Base-by-base conservation (phyloP, 192 early-diverging fungal genomes). In the Coemansia sp. region DNA sequence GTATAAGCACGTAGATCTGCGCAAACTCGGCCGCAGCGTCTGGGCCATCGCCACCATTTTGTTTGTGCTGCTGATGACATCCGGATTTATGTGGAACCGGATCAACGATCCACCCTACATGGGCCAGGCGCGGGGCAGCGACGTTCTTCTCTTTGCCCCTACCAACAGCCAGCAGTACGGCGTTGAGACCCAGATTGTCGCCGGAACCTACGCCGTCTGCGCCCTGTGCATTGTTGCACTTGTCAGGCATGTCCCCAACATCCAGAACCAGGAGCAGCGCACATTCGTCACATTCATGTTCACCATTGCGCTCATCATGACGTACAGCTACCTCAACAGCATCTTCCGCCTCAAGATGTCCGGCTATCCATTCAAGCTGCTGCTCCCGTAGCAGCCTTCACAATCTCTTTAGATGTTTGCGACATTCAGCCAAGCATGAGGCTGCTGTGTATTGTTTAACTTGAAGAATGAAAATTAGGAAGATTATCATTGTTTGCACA, bases 21-120 rank as follows among this genome's bases (percentile, higher is more conserved):
- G 70, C 14, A 53, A 41, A 43, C 64, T 81, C n/a, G 67, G 69
- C 6, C 69, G 71, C 45, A 81, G 69, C 40, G 25, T 67, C 40
- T 72, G 70, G 67, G 70, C 74, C 2, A 66, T 76, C 38, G 59
- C 42, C 14, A 62, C 70, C 6, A 76, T 73, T 48, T 34, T 70
- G 61, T 82, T 82, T 70, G 72, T 74, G 50, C 60, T 82, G 65
- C 53, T 82, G 68, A 82, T 82, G 80, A 77, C 69, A 25, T 77
- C 80, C 33, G 80, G 80, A 33, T 74, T 67, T 58, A 82, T 82
- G 80, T 82, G 80, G 80, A 74, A 73, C 66, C 43, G 72, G 61
- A 82, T 82, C 69, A 76, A 78, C 69, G 52, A 45, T 15, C 75
- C 80, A 40, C 65, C 71, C 55, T 82, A 74, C 25, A 43, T 82